A percentile compares a stretch with the other conserved stretches of the same genome.
Conservation (phyloP, 306 rosid species). For the Dryas alaskensis region DNA sequence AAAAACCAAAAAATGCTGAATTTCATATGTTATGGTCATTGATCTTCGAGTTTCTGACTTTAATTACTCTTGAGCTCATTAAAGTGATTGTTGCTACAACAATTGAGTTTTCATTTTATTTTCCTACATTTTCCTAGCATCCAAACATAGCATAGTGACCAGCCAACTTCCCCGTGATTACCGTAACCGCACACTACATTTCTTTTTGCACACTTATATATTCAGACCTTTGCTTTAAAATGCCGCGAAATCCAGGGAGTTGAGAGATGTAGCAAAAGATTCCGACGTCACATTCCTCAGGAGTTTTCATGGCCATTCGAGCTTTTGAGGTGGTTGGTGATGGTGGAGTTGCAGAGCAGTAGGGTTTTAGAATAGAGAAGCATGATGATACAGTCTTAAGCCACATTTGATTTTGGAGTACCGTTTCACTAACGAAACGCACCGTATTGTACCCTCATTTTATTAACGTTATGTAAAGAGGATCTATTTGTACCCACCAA, state of each 20-base stretch:
- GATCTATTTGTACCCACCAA: too few species aligned
- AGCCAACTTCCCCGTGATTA: neutral
- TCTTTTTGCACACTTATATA: neutral
- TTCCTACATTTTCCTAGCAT: constrained; percentile 9
- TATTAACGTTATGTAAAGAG: too few species aligned
- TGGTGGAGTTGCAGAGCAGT: constrained; percentile 23
- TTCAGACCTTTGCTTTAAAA: neutral
- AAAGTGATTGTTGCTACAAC: neutral
- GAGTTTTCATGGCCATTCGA: constrained; percentile 44
- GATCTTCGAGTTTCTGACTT: neutral
- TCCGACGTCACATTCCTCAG: constrained; percentile 75
- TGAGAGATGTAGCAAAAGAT: constrained; percentile 71
- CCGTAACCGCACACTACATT: neutral
- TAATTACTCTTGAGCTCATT: neutral
- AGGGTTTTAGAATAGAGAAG: constrained; percentile 46
- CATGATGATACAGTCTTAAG: constrained; percentile 9
- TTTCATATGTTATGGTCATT: neutral
- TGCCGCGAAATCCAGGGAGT: constrained; percentile 88
- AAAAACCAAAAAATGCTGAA: neutral
- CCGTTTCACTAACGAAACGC: constrained; percentile 11
- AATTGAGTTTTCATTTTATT: neutral
- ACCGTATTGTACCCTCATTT: constrained; percentile 9
- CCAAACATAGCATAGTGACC: neutral
- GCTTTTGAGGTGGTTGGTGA: constrained; percentile 10
- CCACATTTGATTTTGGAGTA: constrained; percentile 15